These are phyloP conservation scores for Speleostelium caveatum DNA, from an alignment of 78 protist species.

Conservation along the genomic window DNA sequence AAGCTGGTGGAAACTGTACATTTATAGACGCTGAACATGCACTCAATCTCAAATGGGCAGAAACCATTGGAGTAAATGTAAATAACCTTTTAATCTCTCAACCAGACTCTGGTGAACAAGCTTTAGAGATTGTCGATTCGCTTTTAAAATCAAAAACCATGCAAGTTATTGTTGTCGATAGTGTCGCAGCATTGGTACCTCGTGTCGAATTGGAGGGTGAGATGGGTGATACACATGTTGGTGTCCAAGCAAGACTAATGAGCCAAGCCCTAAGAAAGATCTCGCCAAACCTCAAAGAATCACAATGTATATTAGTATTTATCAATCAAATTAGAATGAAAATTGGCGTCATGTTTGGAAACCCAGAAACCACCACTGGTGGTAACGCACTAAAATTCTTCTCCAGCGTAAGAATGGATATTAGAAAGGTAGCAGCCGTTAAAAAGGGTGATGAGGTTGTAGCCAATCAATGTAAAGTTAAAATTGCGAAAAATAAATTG, in stretches of 20 bases:
- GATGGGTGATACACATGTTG: conserved; percentile 85
- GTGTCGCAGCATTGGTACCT: conserved; percentile 87
- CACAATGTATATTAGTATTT: conserved; percentile 75
- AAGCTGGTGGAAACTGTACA: conserved; percentile 80
- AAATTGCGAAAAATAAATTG: conserved; percentile 83
- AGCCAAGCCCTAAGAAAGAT: conserved; percentile 84
- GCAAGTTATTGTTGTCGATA: conserved; percentile 83
- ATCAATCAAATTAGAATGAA: conserved; percentile 86
- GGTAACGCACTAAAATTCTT: conserved; percentile 87
- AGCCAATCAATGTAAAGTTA: conserved; percentile 60
- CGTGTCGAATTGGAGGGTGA: conserved; percentile 85
- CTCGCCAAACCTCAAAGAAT: conserved; percentile 68
- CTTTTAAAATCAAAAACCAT: conserved; percentile 65
- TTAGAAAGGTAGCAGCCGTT: conserved; percentile 70
- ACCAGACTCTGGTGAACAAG: conserved; percentile 89
- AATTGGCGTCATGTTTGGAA: conserved; percentile 89
- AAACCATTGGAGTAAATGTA: conserved; percentile 73
- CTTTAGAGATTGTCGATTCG: conserved; percentile 81
- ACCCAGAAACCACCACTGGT: conserved; percentile 85
- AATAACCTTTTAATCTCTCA: conserved; percentile 81
- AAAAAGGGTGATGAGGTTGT: conserved; percentile 77
- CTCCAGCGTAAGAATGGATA: conserved; percentile 63
- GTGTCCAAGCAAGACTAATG: conserved; percentile 87
- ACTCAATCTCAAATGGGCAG: conserved; percentile 81
- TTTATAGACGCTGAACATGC: conserved; percentile 89